Conservation (phyloP, 306 rosid genomes). For the cucumber (Cucumis sativus) region Cucumber_9930_V3 NC_026661.2:15919001-15919500, state of each 20-base stretch:
- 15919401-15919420: no score
- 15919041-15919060: constrained; percentile 21
- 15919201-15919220: constrained; percentile 17
- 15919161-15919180: constrained; percentile 19
- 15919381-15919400: no score
- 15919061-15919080: constrained; percentile 67
- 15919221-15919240: not conserved
- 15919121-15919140: not conserved
- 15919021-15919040: constrained; percentile 12
- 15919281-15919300: not conserved
- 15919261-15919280: not conserved
- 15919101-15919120: not conserved
- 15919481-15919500: no score
- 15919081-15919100: constrained; percentile 49
- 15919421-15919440: no score
- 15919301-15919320: not conserved
- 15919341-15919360: not conserved
- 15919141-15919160: not conserved
- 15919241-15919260: not conserved
- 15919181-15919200: constrained; percentile 49
- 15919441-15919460: no score
- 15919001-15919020: not conserved
- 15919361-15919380: no score
- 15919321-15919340: not conserved
- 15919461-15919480: no score